phyloP scores from a whole-genome alignment of 1,284 basidiomycete species.

The Bjerkandera adusta region DNA sequence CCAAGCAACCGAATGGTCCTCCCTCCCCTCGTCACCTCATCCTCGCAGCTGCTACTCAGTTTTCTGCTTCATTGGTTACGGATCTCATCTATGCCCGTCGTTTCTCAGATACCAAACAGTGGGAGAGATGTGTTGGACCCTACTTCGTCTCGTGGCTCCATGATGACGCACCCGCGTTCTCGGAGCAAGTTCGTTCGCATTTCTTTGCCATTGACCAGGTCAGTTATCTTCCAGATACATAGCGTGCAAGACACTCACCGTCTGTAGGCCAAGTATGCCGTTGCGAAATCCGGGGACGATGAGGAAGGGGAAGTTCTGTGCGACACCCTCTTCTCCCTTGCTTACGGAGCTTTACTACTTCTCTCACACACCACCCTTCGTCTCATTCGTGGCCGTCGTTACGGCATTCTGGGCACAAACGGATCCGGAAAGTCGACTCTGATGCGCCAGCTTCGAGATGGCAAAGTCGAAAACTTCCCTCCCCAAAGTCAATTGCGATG shows the following conservation, averaged over 20 bases:
- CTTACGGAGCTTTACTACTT: slow-evolving; percentile 93
- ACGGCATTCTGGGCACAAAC: slow-evolving; percentile 95
- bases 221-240: slow-evolving; percentile 11
- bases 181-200: slow-evolving; percentile 66
- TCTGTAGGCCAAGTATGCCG: slow-evolving; percentile 51
- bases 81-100: slow-evolving; percentile 73
- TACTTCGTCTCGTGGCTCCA: slow-evolving; percentile 72
- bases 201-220: slow-evolving; percentile 79
- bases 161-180: slow-evolving; percentile 43
- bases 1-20: slow-evolving; percentile 44
- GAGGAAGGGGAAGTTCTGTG: slow-evolving; percentile 88
- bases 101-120: slow-evolving; percentile 62
- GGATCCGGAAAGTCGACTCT: slow-evolving; percentile 97
- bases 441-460: slow-evolving; percentile 93
- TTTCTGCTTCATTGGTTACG: slow-evolving; percentile 72
- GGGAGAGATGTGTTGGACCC: slow-evolving; percentile 73
- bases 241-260: not conserved
- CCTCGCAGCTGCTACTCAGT: slow-evolving; percentile 57
- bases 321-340: slow-evolving; percentile 93
- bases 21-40: slow-evolving; percentile 45
- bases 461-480: slow-evolving; percentile 97
- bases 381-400: slow-evolving; percentile 87
- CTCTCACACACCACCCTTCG: slow-evolving; percentile 94
- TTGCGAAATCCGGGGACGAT: slow-evolving; percentile 41
- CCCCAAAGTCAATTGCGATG: slow-evolving; percentile 82